Evolutionary conservation across 306 rosid genomes (phyloP).

Genomic region (Crotalaria pallida): DNA sequence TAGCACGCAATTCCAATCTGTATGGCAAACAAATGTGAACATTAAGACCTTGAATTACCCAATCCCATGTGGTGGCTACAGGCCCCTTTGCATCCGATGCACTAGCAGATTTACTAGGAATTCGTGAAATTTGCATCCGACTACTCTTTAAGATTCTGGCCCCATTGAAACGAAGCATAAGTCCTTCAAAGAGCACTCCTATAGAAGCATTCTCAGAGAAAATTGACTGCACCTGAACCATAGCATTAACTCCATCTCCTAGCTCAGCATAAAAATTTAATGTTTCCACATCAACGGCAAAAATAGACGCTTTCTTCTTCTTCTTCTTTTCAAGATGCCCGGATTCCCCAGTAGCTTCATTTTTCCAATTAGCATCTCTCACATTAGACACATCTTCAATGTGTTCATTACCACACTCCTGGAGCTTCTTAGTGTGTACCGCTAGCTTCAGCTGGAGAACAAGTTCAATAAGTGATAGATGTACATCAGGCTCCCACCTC

Average conservation of each 20-base stretch:
- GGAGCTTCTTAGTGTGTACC: slow-evolving; percentile 60
- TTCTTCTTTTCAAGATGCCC: slow-evolving; percentile 49
- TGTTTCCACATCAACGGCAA: slow-evolving; percentile 89
- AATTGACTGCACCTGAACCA: slow-evolving; percentile 82
- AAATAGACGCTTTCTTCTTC: slow-evolving; percentile 70
- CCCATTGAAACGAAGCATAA: slow-evolving; percentile 57
- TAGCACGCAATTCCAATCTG: slow-evolving; percentile 87
- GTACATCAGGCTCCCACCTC: slow-evolving; percentile 94
- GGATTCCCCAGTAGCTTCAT: slow-evolving; percentile 41
- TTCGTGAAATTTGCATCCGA: slow-evolving; percentile 86
- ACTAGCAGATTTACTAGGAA: slow-evolving; percentile 60
- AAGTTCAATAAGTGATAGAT: slow-evolving; percentile 71
- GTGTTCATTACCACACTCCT: slow-evolving; percentile 40
- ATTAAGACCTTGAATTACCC: slow-evolving; percentile 90
- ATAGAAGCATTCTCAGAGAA: slow-evolving; percentile 96
- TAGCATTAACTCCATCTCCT: slow-evolving; percentile 92
- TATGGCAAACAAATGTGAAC: slow-evolving; percentile 77
- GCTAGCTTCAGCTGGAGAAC: slow-evolving; percentile 57
- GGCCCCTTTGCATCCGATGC: slow-evolving; percentile 45
- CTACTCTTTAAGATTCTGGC: slow-evolving; percentile 76
- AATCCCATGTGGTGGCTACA: slow-evolving; percentile 65
- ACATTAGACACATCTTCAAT: slow-evolving; percentile 30
- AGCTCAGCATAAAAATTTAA: slow-evolving; percentile 66
- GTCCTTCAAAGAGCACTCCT: slow-evolving; percentile 93
- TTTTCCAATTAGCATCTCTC: slow-evolving; percentile 40